Conservation (phyloP, 495 filamentous ascomycete genomes). For the Talaromyces liani region DNA sequence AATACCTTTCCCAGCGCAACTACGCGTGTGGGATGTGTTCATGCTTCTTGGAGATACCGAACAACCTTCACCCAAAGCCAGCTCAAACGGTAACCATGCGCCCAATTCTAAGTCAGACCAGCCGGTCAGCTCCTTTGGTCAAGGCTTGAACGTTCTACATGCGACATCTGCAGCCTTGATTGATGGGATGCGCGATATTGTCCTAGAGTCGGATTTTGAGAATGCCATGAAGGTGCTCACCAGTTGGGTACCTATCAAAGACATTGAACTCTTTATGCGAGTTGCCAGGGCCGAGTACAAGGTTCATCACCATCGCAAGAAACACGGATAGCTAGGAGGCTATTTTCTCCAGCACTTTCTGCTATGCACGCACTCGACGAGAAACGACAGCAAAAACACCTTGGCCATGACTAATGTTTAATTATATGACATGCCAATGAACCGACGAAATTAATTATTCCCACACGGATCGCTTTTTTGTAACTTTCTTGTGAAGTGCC, state of each 20-base stretch:
- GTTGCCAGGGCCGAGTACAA: constrained; percentile 92
- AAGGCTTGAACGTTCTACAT: constrained; percentile 80
- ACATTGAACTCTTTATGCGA: constrained; percentile 90
- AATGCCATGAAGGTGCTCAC: constrained; percentile 97
- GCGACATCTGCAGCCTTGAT: constrained; percentile 87
- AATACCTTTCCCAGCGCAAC: constrained; percentile 90
- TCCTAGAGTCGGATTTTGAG: constrained; percentile 93
- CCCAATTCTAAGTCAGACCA: background rate
- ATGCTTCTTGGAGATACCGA: constrained; percentile 84
- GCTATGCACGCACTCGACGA: background rate
- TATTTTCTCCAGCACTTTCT: background rate
- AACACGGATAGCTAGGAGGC: constrained; percentile 9
- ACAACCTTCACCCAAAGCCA: constrained; percentile 12
- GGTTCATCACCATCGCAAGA: constrained; percentile 49
- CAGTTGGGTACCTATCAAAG: constrained; percentile 89
- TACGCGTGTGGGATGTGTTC: constrained; percentile 98
- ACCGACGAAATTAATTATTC: background rate
- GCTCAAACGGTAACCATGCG: constrained; percentile 5
- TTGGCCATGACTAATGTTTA: background rate
- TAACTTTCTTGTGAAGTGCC: background rate
- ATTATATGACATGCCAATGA: background rate
- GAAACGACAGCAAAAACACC: background rate
- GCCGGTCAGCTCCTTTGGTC: constrained; percentile 40
- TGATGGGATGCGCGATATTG: constrained; percentile 81
- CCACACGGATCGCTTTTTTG: background rate